These are phyloP conservation scores for Alternaria arbusti DNA, from an alignment of 2,329 filamentous ascomycete genomes.

Conservation along the genomic window DNA sequence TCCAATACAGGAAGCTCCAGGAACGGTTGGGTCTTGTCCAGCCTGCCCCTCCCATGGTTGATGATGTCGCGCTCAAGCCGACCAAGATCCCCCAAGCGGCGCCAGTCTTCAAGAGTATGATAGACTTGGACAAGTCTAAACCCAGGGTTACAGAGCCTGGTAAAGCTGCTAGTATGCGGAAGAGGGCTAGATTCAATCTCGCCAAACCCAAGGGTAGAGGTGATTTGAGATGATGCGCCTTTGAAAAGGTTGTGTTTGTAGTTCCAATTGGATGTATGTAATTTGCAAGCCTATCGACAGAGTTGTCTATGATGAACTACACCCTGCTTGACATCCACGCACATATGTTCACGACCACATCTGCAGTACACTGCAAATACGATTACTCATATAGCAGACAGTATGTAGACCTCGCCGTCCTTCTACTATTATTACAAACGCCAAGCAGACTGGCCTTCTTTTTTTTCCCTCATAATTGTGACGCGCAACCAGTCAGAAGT, in stretches of 20 bases:
- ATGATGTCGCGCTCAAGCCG: background rate
- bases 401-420: background rate
- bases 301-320: background rate
- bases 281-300: background rate
- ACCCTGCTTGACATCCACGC: background rate
- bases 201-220: background rate
- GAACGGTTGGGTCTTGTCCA: conserved; percentile 13
- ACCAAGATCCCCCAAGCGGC: background rate
- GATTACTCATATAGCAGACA: background rate
- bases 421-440: background rate
- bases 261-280: background rate
- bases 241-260: background rate
- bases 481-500: background rate
- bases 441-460: background rate
- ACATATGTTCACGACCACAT: background rate
- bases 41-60: background rate
- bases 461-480: background rate
- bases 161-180: background rate
- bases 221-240: background rate
- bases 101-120: conserved; percentile 4
- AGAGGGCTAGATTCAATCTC: background rate
- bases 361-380: background rate
- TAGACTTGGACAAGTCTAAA: background rate
- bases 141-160: background rate
- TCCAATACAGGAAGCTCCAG: conserved; percentile 18